Base-by-base conservation (phyloP, 2,329 filamentous ascomycete species). In the Chaetomium sp. region DNA sequence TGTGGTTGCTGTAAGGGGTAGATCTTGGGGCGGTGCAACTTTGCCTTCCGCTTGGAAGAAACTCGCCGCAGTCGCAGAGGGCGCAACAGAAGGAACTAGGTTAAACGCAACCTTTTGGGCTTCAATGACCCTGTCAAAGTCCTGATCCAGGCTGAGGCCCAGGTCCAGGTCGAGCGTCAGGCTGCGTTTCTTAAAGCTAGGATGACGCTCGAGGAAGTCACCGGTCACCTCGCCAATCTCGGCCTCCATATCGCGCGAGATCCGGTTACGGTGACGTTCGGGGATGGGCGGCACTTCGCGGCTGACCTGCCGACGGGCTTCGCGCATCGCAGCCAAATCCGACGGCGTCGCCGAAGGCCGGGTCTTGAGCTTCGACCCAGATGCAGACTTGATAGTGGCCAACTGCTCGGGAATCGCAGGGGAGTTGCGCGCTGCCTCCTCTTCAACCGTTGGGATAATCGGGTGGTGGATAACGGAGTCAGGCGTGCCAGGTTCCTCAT, bases 61-160 rank as follows among this genome's bases (percentile, higher is more conserved):
- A 61, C 61, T 57, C 58, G 64, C 32, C 40, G 61, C 43, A 48
- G 64, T 61, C 38, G 65, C 12, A 43, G 60, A 52, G 53, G 61
- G 52, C 37, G 54, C 58, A 46, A 60, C 50, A 51, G 41, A 58
- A 53, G 45, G 56, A 65, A 68, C 51, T 57, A 66, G 66, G 65
- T 70, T 62, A 64, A 79, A 82, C 74, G 77, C 76, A 80, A 96
- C 91, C 91, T 97, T 97, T 87, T 96, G 91, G 69, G 86, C 82
- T 75, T 96, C 91, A 66, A 97, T 95, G 54, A 97, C 89, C 58
- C 92, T 84, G 67, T 97, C 91, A 72, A 97, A 96, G 69, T 96
- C 94, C 66, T 88, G 83, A 66, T 95, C 90, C 46, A 97, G 81
- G 61, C 90, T 92, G 60, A 95, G 85, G 59, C 89, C 89, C 54